Percentiles rank a stretch among this genome's conserved stretches.
These are phyloP conservation scores for Linnemannia hyalina DNA, from an alignment of 192 early-diverging fungal species.

Conservation along the genomic window DNA sequence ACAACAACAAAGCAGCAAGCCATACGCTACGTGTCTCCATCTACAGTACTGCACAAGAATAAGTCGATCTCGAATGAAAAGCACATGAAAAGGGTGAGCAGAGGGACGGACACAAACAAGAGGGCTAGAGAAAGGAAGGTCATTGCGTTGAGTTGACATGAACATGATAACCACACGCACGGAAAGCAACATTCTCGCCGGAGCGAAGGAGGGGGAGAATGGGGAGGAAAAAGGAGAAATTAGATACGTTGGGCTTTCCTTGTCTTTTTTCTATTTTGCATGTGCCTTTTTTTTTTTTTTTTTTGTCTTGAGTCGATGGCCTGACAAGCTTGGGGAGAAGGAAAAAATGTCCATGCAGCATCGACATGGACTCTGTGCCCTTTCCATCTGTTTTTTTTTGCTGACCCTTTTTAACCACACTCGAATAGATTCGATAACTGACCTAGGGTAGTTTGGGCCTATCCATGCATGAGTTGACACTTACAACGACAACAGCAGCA, in stretches of 20 bases:
- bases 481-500: too few species aligned
- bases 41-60: too few species aligned
- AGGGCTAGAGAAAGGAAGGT: background rate
- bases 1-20: background rate
- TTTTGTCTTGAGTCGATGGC: too few species aligned
- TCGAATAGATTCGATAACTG: background rate
- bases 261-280: constrained; percentile 1
- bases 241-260: background rate
- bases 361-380: background rate
- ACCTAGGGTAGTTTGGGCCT: too few species aligned
- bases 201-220: background rate
- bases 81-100: constrained; percentile 20
- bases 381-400: background rate
- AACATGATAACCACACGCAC: background rate
- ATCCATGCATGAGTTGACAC: too few species aligned
- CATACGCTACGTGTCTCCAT: background rate
- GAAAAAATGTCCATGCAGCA: too few species aligned
- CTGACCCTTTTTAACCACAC: background rate
- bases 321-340: too few species aligned
- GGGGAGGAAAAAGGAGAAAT: background rate
- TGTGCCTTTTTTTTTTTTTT: background rate
- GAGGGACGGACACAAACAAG: background rate
- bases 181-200: background rate
- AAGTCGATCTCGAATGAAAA: constrained; percentile 12
- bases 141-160: background rate